These are phyloP conservation scores for Dissophora globulifera DNA, from an alignment of 192 early-diverging fungal species.

Conservation along the genomic window DNA sequence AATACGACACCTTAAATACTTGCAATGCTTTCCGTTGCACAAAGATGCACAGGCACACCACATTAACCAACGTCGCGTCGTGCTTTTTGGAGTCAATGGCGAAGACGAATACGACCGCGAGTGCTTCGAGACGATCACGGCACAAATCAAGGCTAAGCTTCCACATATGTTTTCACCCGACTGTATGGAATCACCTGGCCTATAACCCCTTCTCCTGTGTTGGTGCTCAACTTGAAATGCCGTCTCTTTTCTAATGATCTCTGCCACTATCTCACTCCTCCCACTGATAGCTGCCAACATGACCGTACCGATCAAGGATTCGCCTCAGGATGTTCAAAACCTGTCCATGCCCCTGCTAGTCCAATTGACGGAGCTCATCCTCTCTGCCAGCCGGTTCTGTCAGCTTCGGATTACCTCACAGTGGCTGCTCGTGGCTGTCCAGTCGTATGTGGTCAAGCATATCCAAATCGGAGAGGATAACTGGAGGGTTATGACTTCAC, in stretches of 20 bases:
- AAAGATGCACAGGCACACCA: constrained; percentile 44
- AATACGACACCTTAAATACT: constrained; percentile 55
- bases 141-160: constrained; percentile 48
- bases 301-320: constrained; percentile 52
- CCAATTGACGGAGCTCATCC: constrained; percentile 48
- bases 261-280: too few species aligned
- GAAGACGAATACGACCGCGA: constrained; percentile 43
- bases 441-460: constrained; percentile 58
- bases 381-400: constrained; percentile 58
- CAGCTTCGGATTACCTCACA: constrained; percentile 56
- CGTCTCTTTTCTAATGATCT: too few species aligned
- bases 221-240: too few species aligned
- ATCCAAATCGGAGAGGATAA: constrained; percentile 70
- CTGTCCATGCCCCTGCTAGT: constrained; percentile 42
- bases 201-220: too few species aligned
- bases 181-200: too few species aligned
- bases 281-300: constrained; percentile 56
- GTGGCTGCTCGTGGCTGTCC: constrained; percentile 59
- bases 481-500: constrained; percentile 82
- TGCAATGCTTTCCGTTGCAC: constrained; percentile 59
- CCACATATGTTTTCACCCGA: constrained; percentile 50
- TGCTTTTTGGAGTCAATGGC: constrained; percentile 54
- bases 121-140: constrained; percentile 38
- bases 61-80: constrained; percentile 62
- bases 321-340: constrained; percentile 40